phyloP scores from a whole-genome alignment of 169 alveolate genomes.

The Hepatocystis sp. region DNA sequence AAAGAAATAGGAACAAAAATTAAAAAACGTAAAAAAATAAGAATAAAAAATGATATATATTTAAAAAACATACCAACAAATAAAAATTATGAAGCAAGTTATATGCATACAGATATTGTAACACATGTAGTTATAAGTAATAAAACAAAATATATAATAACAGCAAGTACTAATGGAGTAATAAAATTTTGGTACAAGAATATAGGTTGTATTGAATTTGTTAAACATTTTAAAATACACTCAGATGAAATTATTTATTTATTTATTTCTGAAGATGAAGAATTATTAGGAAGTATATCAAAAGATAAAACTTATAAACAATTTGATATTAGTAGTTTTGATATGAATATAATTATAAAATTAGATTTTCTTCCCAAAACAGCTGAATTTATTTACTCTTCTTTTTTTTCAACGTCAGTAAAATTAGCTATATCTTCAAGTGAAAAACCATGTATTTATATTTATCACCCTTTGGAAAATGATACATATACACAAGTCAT shows the following conservation, averaged over 20 bases:
- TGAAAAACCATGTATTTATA: slow-evolving; percentile 40
- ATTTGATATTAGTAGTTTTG: slow-evolving; percentile 85
- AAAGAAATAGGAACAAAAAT: background rate
- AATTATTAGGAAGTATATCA: slow-evolving; percentile 86
- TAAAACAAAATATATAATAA: slow-evolving; percentile 92
- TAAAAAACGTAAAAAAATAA: slow-evolving; percentile 13
- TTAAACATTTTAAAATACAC: slow-evolving; percentile 97
- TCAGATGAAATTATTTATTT: slow-evolving; percentile 84
- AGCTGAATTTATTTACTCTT: slow-evolving; percentile 28
- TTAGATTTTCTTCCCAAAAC: slow-evolving; percentile 62
- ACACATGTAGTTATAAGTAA: slow-evolving; percentile 90
- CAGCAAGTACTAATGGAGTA: slow-evolving; percentile 96
- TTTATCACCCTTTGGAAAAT: slow-evolving; percentile 56
- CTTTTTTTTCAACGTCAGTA: slow-evolving; percentile 22
- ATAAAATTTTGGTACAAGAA: slow-evolving; percentile 98
- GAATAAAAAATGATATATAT: slow-evolving; percentile 83
- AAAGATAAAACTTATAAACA: slow-evolving; percentile 88
- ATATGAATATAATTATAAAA: slow-evolving; percentile 80
- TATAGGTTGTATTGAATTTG: slow-evolving; percentile 95
- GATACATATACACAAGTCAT: slow-evolving; percentile 35
- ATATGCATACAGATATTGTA: slow-evolving; percentile 92
- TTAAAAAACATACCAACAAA: slow-evolving; percentile 88
- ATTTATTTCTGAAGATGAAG: slow-evolving; percentile 87
- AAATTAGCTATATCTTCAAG: slow-evolving; percentile 63
- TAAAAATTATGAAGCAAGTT: slow-evolving; percentile 90